Evolutionary conservation across 495 filamentous ascomycete genomes (phyloP), one percentile per base, ranked within the genome.

Genomic region (Cryomyces antarcticus): DNA sequence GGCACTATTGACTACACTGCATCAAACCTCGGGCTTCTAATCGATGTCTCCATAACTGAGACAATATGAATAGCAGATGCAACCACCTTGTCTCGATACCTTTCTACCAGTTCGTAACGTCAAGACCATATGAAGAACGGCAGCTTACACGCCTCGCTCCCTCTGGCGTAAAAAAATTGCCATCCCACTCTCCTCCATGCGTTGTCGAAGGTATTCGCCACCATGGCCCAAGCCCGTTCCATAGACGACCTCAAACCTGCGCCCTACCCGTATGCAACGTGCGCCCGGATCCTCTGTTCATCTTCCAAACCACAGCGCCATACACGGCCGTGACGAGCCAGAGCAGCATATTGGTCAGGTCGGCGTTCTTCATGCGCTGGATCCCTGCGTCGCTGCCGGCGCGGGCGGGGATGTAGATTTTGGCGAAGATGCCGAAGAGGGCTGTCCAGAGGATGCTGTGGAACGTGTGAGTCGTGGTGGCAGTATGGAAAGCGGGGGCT

Each of bases 371-470:
- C 84, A 93, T 89, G 30, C 80, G 67, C 49, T 66, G 62, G 40
- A 84, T 68, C 17, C 66, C 67, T 11, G 46, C 49, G 55, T 82
- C 64, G 29, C 71, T 71, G 45, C 75, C 64, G 6, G 77, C 52
- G 49, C 82, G 56, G 40, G 71, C 70, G 43, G 76, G 57, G 59
- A 89, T 78, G 65, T 78, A 93, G 66, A 81, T 70, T 57, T 73
- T 72, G 40, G 73, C 86, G 57, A 93, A 92, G 29, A 84, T 52
- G 24, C 82, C 84, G 59, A 94, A 93, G 35, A 89, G 65, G 3
- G 71, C 71, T 52, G 80, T 69, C 79, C 78, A 93, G 10, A 92
- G 64, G 29, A 85, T 62, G 50, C 59, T 60, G 31, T 28, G 10
- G 17, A 24, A 24, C 17, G 17, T 24, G 17, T 24, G 2, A 24